Percentiles rank a stretch among this genome's conserved stretches.
Evolutionary conservation across 495 filamentous ascomycete genomes (phyloP).

Genomic region (Physcia stellaris): DNA sequence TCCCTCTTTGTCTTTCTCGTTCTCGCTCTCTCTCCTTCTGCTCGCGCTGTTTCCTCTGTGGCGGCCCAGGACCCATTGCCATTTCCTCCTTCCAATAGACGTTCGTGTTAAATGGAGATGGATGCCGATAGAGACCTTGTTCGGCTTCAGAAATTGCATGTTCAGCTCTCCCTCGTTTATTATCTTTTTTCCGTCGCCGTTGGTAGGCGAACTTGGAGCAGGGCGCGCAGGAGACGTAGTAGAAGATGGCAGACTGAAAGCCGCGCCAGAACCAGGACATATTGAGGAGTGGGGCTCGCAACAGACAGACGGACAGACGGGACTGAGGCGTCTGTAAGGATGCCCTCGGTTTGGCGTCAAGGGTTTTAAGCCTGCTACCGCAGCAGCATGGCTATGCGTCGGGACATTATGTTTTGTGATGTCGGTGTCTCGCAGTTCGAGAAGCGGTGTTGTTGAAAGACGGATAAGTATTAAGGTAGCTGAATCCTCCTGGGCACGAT

Average conservation of each 20-base stretch:
- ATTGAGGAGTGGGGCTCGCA: too few species aligned
- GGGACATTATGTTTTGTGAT: too few species aligned
- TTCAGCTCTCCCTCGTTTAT: slow-evolving; percentile 43
- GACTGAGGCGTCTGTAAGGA: too few species aligned
- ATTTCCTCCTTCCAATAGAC: slow-evolving; percentile 81
- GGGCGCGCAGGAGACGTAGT: slow-evolving; percentile 70
- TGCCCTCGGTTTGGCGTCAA: too few species aligned
- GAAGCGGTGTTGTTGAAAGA: too few species aligned
- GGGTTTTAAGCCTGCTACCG: too few species aligned
- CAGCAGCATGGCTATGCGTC: too few species aligned
- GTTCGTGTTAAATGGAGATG: slow-evolving; percentile 71
- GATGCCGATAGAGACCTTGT: slow-evolving; percentile 62
- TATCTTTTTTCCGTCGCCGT: slow-evolving; percentile 52
- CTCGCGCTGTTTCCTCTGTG: slow-evolving; percentile 39
- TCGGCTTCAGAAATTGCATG: slow-evolving; percentile 43
- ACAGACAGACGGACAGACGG: too few species aligned
- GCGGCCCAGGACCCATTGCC: slow-evolving; percentile 57
- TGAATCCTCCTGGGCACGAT: too few species aligned
- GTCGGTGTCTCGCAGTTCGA: too few species aligned
- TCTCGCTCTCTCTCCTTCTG: slow-evolving; percentile 13
- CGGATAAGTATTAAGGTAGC: too few species aligned
- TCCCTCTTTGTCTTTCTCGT: slow-evolving; percentile 25
- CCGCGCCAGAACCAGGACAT: slow-evolving; percentile 37
- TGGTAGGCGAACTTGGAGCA: slow-evolving; percentile 52
- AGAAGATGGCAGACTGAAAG: slow-evolving; percentile 73